phyloP scores from a whole-genome alignment of 129 eudicot species.

The Solidago caesia region DNA sequence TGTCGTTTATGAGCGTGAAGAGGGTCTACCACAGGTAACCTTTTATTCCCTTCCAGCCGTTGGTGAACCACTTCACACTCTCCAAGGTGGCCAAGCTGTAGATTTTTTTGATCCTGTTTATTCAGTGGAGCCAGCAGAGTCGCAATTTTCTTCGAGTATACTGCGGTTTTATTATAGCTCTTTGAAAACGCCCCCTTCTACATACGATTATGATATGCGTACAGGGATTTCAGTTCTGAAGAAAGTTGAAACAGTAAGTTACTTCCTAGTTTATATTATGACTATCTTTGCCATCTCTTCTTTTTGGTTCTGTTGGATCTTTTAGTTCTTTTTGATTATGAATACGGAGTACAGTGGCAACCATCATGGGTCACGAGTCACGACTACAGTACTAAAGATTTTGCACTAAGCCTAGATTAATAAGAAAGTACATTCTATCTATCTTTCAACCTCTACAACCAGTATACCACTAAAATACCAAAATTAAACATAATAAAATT shows the following conservation, averaged over 20 bases:
- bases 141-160: constrained; percentile 69
- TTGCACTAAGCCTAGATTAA: too few species aligned
- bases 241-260: constrained; percentile 80
- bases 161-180: constrained; percentile 78
- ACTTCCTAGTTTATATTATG: constrained; percentile 13
- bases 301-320: neutral
- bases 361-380: too few species aligned
- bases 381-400: too few species aligned
- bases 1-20: constrained; percentile 78
- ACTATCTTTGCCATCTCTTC: neutral
- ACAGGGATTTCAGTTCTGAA: constrained; percentile 79
- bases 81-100: constrained; percentile 69
- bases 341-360: too few species aligned
- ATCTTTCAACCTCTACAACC: too few species aligned
- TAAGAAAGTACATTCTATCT: too few species aligned
- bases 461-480: too few species aligned
- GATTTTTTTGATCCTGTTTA: constrained; percentile 84
- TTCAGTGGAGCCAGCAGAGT: constrained; percentile 63
- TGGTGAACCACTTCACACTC: constrained; percentile 67
- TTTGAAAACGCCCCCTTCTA: constrained; percentile 80
- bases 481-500: too few species aligned
- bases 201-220: constrained; percentile 89
- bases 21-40: constrained; percentile 66
- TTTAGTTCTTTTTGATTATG: too few species aligned
- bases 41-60: constrained; percentile 67